phyloP scores from a whole-genome alignment of 192 early-diverging fungal species.

The Allomyces arbusculus region DNA sequence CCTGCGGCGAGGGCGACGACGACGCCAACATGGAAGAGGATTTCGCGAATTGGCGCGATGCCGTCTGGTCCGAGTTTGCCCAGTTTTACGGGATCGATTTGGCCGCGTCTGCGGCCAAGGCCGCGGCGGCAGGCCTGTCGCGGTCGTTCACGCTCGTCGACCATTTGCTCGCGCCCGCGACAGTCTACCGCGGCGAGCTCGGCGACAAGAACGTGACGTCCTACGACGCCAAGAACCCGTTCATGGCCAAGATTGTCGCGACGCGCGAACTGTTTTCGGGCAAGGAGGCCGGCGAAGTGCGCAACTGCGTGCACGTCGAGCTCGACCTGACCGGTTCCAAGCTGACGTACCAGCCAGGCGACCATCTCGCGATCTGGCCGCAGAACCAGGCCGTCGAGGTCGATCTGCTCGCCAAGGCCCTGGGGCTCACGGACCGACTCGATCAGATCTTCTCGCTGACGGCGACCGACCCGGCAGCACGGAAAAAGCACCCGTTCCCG shows the following conservation, averaged over 20 bases:
- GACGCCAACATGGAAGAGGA: conserved; percentile 91
- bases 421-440: conserved; percentile 38
- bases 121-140: conserved; percentile 9
- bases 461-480: conserved; percentile 47
- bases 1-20: conserved; percentile 89
- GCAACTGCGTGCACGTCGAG: conserved; percentile 84
- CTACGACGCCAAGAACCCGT: conserved; percentile 81
- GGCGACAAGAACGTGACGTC: conserved; percentile 19
- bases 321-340: conserved; percentile 67
- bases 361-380: conserved; percentile 86
- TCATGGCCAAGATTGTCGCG: conserved; percentile 36
- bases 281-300: conserved; percentile 23
- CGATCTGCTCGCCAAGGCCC: conserved; percentile 31
- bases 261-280: conserved; percentile 47
- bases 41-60: conserved; percentile 84
- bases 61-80: conserved; percentile 55
- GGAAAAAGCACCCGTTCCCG: conserved; percentile 72
- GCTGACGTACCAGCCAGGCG: conserved; percentile 74
- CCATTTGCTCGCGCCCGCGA: conserved; percentile 19
- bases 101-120: conserved; percentile 14
- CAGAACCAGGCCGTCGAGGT: conserved; percentile 67
- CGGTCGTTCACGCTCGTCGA: conserved; percentile 36
- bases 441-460: conserved; percentile 48
- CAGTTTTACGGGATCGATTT: conserved; percentile 48
- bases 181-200: conserved; percentile 28